Evolutionary conservation across 1,139 yeast genomes (phyloP).

Genomic region (Debaryomyces udenii): DNA sequence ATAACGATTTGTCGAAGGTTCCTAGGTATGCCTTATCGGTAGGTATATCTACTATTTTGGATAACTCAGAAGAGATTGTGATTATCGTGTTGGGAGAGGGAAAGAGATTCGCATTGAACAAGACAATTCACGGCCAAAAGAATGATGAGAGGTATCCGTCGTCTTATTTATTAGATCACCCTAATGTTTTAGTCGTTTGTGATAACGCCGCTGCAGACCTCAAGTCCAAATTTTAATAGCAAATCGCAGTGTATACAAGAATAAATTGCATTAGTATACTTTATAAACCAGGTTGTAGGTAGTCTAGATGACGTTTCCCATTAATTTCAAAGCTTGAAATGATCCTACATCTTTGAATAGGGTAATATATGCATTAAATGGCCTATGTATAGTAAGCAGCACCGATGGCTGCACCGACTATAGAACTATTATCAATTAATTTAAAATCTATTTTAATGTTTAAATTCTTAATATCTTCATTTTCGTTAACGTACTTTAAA

Average conservation of each 20-base stretch:
- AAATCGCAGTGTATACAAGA: no score
- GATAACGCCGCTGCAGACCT: conserved; percentile 50
- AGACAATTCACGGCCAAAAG: conserved; percentile 41
- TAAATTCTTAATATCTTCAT: conserved; percentile 29
- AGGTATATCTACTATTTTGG: conserved; percentile 64
- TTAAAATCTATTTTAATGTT: conserved; percentile 40
- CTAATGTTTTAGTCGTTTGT: conserved; percentile 48
- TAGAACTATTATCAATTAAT: conserved; percentile 45
- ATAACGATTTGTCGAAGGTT: conserved; percentile 49
- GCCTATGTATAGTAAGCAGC: conserved; percentile 38
- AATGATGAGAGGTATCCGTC: conserved; percentile 47
- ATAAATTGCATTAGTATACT: no score
- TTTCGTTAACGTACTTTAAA: conserved; percentile 32
- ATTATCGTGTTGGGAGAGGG: conserved; percentile 51
- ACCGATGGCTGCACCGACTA: conserved; percentile 53
- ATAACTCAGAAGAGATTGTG: conserved; percentile 59
- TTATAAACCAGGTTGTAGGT: no score
- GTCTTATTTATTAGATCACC: conserved; percentile 50
- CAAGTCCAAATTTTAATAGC: conserved; percentile 34
- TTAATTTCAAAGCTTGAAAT: no score
- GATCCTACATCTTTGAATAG: neutral
- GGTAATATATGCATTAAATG: conserved; percentile 4
- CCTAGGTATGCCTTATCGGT: conserved; percentile 60
- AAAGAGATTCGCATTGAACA: conserved; percentile 47
- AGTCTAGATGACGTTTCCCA: no score